Evolutionary conservation across 148 eudicot species (phyloP), one percentile per base, ranked within the genome.

Genomic region (Rhododendron griersonianum): DNA sequence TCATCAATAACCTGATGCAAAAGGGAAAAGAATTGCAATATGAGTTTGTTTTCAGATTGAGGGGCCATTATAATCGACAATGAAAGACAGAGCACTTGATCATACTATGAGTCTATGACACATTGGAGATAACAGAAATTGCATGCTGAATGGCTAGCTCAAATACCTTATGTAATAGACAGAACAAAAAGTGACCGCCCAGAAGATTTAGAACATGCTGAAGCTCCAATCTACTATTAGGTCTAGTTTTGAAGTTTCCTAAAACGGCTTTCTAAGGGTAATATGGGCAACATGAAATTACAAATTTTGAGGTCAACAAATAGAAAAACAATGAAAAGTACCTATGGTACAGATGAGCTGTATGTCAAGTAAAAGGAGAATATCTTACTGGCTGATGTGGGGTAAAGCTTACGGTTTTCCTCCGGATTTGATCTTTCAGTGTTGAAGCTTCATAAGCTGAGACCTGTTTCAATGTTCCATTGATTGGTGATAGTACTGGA

Each of bases 381-480:
- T 51, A 25, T 50, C 88, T 84, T 86, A 91, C 92, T 59, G 47
- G 73, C 1, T 82, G 77, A 41, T 45, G 57, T 4, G 87, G 83
- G 30, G 53, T 35, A 48, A 51, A 53, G 37, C 61, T 73, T 85
- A 83, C 87, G 48, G 80, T 48, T 81, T 41, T 79, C 59, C 85
- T 86, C 79, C 53, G 19, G 21, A 74, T 39, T 57, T 86, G 76
- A 71, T 88, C 89, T 77, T 89, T 81, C 71, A 59, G 84, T 28
- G 81, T 77, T 78, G 78, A 88, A 80, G 67, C 59, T 86, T 90
- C 90, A 82, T 44, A 50, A 74, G 71, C 83, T 35, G 77, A 82
- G 82, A 88, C 92, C 82, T 91, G 93, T 87, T 91, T 89, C 69
- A 85, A 57, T 73, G 87, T 85, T 86, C 89, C 95, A 87, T 92